A percentile compares a stretch with the other conserved stretches of the same genome.
phyloP scores from a whole-genome alignment of 1,139 yeast species.

The Saccharomyces hybrid region DNA sequence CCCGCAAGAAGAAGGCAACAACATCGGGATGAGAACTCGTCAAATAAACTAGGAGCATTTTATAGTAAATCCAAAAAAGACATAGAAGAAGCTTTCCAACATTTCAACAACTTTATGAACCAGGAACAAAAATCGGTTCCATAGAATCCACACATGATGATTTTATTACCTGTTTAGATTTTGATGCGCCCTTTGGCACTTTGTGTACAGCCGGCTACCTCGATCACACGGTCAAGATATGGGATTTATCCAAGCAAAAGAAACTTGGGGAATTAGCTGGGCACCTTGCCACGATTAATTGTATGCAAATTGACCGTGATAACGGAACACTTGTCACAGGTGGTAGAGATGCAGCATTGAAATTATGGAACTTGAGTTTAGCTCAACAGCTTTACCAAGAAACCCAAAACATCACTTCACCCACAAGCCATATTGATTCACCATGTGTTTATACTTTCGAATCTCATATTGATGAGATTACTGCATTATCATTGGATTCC shows the following conservation, averaged over 20 bases:
- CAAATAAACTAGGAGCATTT: constrained; percentile 26
- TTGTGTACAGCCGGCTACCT: constrained; percentile 64
- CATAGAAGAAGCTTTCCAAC: constrained; percentile 50
- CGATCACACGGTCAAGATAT: constrained; percentile 75
- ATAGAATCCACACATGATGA: constrained; percentile 46
- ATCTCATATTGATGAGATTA: constrained; percentile 57
- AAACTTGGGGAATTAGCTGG: constrained; percentile 46
- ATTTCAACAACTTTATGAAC: constrained; percentile 50
- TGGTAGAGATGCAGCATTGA: constrained; percentile 52
- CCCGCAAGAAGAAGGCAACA: constrained; percentile 17
- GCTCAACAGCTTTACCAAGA: constrained; percentile 22
- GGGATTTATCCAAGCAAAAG: constrained; percentile 62
- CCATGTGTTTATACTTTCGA: constrained; percentile 44
- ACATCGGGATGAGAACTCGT: constrained; percentile 19
- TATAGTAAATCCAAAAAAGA: constrained; percentile 22
- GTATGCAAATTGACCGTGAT: constrained; percentile 49
- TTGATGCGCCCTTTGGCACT: constrained; percentile 64
- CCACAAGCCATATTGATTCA: constrained; percentile 6
- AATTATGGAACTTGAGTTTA: constrained; percentile 48
- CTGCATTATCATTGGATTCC: constrained; percentile 55
- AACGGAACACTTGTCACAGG: constrained; percentile 48
- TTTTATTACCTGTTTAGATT: constrained; percentile 48
- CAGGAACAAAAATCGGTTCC: constrained; percentile 48
- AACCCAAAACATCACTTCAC: constrained; percentile 28
- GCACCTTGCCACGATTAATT: constrained; percentile 48